phyloP scores from a whole-genome alignment of 202 grass and related monocot species.

The Setaria italica region DNA sequence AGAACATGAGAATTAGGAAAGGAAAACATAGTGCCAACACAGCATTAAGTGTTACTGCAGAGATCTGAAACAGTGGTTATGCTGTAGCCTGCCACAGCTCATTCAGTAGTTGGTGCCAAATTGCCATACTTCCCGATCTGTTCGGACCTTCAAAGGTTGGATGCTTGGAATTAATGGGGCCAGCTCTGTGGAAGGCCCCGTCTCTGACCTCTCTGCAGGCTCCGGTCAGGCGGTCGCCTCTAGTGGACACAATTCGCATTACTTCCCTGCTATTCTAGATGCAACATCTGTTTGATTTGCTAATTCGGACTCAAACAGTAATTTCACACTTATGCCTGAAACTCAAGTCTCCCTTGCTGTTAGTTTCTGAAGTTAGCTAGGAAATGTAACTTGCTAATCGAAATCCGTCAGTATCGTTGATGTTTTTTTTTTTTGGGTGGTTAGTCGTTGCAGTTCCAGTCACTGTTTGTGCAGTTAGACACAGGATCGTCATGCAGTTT shows the following conservation, averaged over 20 bases:
- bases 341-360: neutral
- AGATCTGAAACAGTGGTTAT: neutral
- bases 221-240: neutral
- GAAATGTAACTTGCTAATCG: neutral
- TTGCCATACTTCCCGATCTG: neutral
- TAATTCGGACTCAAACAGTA: neutral
- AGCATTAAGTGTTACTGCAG: constrained; percentile 25
- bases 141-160: constrained; percentile 40
- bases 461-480: neutral
- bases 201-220: constrained; percentile 10
- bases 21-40: neutral
- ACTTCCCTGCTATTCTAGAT: neutral
- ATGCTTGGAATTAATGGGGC: constrained; percentile 28
- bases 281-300: constrained; percentile 20
- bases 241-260: neutral
- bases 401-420: neutral
- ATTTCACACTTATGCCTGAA: neutral
- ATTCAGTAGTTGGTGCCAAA: neutral
- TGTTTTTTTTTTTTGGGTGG: neutral
- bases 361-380: neutral
- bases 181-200: constrained; percentile 11
- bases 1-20: neutral
- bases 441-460: neutral
- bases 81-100: neutral
- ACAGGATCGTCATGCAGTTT: neutral